Percentiles rank a stretch among this genome's conserved stretches.
phyloP scores from a whole-genome alignment of 805 yeast genomes.

The Yamadazyma sp. region DNA sequence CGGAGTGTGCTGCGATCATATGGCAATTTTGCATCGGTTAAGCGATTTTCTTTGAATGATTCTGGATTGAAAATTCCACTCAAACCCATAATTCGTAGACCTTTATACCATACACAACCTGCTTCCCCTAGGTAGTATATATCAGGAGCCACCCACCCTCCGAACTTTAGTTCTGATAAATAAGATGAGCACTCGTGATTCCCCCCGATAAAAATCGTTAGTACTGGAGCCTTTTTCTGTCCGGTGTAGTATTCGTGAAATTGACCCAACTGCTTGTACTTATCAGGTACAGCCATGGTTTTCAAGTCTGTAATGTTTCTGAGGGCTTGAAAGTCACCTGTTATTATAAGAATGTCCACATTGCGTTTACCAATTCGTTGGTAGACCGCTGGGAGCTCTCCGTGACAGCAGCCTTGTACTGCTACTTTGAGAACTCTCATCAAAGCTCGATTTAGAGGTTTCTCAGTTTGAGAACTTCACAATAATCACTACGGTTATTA shows the following conservation, averaged over 20 bases:
- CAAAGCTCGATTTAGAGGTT: too few species aligned
- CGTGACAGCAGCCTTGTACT: conserved; percentile 90
- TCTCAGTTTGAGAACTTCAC: too few species aligned
- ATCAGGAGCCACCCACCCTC: conserved; percentile 92
- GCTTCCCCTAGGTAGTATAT: conserved; percentile 82
- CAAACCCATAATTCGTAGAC: conserved; percentile 74
- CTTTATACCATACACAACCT: conserved; percentile 72
- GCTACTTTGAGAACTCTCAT: conserved; percentile 46
- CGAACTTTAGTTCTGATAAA: conserved; percentile 67
- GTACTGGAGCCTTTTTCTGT: conserved; percentile 59
- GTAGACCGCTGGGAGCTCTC: conserved; percentile 66
- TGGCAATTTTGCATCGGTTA: conserved; percentile 47
- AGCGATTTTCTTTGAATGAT: conserved; percentile 37
- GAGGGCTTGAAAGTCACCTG: conserved; percentile 91
- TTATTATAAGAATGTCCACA: conserved; percentile 55
- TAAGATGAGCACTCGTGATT: conserved; percentile 91
- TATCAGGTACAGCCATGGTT: conserved; percentile 75
- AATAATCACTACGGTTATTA: too few species aligned
- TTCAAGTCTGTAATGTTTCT: conserved; percentile 62
- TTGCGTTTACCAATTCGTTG: conserved; percentile 14
- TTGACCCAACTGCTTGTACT: conserved; percentile 75
- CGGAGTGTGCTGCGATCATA: conserved; percentile 47
- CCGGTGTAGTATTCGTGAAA: conserved; percentile 73
- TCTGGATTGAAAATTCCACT: conserved; percentile 75
- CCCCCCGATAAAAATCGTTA: conserved; percentile 88